Evolutionary conservation across 805 yeast genomes (phyloP), one percentile per base, ranked within the genome.

Genomic region (Wilhelminamyces savonicus): DNA sequence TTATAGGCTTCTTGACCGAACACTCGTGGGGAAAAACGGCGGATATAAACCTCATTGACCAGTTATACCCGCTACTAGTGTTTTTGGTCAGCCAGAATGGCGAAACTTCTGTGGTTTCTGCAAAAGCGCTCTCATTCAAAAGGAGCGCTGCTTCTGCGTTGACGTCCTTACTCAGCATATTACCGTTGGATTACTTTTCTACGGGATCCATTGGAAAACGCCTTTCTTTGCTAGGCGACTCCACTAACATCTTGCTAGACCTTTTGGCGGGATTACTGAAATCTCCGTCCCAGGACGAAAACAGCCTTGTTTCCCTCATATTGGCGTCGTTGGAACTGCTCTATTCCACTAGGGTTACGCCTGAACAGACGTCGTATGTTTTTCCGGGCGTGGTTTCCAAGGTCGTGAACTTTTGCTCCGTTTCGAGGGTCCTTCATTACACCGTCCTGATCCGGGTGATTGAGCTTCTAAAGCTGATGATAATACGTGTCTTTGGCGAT

Each of bases 331-430:
- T 54, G 11, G 24, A 35, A 9, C 23, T 24, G 19, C 29, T 45
- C 7, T 43, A 43, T 25, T 9, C 37, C 2, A 37, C 39, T 4
- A 29, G 41, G 7, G 47, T 59, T 3, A 26, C 53, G 5, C 20
- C 62, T 4, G 57, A 56, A n/a, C 58, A 56, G 21, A 28, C 60
- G 5, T 48, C 68, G 8, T 50, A 50, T 24, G 59, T 63, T 2
- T 43, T 64, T n/a, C 71, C 71, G 1, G 71, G 71, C 1, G 39
- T 56, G 4, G 41, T 54, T 2, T 62, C 69, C 4, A 42, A 52
- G 26, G 32, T 60, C 12, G 47, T 60, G 4, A 50, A 52, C 13
- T 61, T 56, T 34, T 43, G 37, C 13, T 30, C 52, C 0, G 17
- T 26, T 4, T 33, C 53, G 1, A 44, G 41, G 17, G 46, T 36